These are phyloP conservation scores for Russula lepida DNA, from an alignment of 768 basidiomycete genomes.

Conservation along the genomic window DNA sequence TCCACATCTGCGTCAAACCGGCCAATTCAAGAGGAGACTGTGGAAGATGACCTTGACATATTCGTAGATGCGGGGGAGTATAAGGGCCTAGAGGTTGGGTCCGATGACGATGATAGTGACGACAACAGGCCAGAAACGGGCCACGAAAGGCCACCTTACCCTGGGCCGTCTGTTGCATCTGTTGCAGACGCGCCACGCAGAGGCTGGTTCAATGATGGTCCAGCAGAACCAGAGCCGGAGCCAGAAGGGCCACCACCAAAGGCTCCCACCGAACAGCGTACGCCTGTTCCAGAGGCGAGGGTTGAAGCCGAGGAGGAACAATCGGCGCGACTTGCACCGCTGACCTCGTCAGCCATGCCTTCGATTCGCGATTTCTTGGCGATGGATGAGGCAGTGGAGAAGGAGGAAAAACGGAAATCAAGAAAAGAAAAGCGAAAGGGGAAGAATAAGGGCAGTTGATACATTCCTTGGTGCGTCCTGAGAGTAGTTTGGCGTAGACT, in stretches of 20 bases:
- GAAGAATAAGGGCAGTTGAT: conserved; percentile 30
- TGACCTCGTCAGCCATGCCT: conserved; percentile 72
- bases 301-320: conserved; percentile 39
- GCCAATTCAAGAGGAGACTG: conserved; percentile 31
- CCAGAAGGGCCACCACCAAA: background rate
- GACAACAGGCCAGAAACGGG: conserved; percentile 2
- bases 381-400: conserved; percentile 60
- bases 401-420: conserved; percentile 58
- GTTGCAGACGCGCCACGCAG: background rate
- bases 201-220: conserved; percentile 13
- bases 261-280: background rate
- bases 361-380: conserved; percentile 79
- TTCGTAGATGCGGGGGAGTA: conserved; percentile 85
- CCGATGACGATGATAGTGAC: conserved; percentile 29
- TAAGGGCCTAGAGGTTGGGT: conserved; percentile 53
- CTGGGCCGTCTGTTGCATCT: background rate
- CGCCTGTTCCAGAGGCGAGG: conserved; percentile 32
- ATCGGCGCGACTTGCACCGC: conserved; percentile 55
- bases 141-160: background rate
- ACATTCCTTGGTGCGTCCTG: background rate
- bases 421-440: conserved; percentile 68
- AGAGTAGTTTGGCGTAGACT: background rate
- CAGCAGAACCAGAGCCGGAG: background rate
- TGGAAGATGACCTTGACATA: conserved; percentile 74
- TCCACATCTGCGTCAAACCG: conserved; percentile 15